Percentiles rank a stretch among this genome's conserved stretches.
Evolutionary conservation across 2,329 filamentous ascomycete species (phyloP).

Genomic region (Grosmannia huntii): DNA sequence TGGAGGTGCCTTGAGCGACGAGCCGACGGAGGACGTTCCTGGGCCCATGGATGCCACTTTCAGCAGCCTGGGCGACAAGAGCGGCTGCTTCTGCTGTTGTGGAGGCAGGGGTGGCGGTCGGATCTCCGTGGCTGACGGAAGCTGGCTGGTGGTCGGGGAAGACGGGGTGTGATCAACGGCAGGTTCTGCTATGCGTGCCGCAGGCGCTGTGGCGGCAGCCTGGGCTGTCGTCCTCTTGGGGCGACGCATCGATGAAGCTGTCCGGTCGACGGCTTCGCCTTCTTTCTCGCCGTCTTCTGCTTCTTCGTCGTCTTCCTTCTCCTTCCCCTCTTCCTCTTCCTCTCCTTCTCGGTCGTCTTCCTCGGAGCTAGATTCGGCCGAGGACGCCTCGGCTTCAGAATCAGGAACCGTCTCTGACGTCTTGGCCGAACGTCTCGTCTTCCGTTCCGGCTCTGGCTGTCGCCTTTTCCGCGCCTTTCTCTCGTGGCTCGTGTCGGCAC

Average conservation of each 20-base stretch:
- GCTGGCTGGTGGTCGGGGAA: neutral
- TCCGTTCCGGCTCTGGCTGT: neutral
- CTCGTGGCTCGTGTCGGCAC: neutral
- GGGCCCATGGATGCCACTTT: neutral
- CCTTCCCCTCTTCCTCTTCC: neutral
- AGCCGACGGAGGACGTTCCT: neutral
- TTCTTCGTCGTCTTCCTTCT: neutral
- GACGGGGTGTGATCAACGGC: neutral
- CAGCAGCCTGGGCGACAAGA: neutral
- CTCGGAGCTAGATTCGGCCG: neutral
- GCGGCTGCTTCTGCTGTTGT: neutral
- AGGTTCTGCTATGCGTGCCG: neutral
- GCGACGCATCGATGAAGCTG: neutral
- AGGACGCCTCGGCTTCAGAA: neutral
- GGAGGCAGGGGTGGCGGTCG: neutral
- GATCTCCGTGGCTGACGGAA: neutral
- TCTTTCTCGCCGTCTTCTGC: neutral
- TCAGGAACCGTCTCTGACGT: neutral
- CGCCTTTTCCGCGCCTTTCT: neutral
- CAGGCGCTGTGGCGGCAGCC: neutral
- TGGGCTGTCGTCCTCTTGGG: neutral
- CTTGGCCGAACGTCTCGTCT: neutral
- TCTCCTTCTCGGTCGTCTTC: neutral
- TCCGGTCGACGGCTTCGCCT: neutral
- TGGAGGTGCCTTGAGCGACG: conserved; percentile 1